Conservation (phyloP, 2,329 filamentous ascomycete species). For the Pyricularia pennisetigena region DNA sequence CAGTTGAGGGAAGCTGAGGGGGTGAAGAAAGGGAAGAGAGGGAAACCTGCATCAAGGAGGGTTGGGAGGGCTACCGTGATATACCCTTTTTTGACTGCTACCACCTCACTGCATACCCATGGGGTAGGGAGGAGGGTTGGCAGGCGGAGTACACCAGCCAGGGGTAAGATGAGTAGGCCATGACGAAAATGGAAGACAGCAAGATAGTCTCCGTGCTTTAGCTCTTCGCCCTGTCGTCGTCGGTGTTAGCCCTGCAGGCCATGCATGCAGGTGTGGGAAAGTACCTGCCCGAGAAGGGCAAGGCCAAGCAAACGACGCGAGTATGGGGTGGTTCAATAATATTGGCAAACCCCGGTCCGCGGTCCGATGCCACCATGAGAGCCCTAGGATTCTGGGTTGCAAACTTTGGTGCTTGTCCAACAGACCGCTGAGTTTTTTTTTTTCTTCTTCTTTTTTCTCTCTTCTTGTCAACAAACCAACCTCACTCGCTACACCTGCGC, state of each 20-base stretch:
- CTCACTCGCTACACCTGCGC: not conserved
- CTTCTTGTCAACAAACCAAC: too few species aligned
- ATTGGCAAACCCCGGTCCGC: not conserved
- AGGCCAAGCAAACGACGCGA: not conserved
- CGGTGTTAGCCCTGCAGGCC: not conserved
- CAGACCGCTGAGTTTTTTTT: not conserved
- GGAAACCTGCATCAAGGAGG: not conserved
- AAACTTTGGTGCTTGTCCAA: not conserved
- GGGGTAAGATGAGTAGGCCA: not conserved
- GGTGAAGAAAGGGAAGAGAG: not conserved
- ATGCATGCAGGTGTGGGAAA: not conserved
- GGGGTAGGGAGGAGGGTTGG: not conserved
- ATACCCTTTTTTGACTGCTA: not conserved
- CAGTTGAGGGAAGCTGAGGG: conserved; percentile 1
- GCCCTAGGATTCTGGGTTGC: not conserved
- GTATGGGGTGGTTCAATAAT: not conserved
- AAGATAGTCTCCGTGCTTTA: not conserved
- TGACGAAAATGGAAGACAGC: not conserved
- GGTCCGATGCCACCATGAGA: not conserved
- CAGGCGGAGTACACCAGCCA: not conserved
- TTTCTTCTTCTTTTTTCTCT: not conserved
- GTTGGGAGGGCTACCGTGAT: not conserved
- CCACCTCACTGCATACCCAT: not conserved
- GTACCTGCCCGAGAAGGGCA: conserved; percentile 6
- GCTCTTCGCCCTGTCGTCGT: not conserved